Percentiles rank a stretch among this genome's conserved stretches.
phyloP scores from a whole-genome alignment of 2,329 filamentous ascomycete species.

The Colletotrichum australisinense region DNA sequence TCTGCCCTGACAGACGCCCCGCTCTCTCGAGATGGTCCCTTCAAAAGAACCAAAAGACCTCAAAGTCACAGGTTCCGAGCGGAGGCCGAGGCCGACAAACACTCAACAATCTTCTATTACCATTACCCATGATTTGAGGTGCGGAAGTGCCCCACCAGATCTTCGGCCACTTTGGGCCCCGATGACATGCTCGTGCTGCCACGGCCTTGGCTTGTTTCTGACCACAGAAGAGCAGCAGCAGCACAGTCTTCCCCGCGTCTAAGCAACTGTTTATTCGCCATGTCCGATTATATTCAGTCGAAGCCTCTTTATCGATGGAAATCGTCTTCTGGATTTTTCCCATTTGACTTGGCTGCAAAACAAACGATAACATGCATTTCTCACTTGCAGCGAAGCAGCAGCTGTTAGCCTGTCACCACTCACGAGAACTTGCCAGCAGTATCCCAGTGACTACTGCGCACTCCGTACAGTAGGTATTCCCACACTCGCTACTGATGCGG shows the following conservation, averaged over 20 bases:
- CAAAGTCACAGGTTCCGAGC: background rate
- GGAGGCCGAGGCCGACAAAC: constrained; percentile 5
- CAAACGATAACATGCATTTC: background rate
- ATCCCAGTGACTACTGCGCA: background rate
- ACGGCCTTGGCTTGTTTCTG: constrained; percentile 12
- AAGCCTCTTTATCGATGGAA: background rate
- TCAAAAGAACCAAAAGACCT: background rate
- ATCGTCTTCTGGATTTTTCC: background rate
- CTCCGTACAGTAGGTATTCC: background rate
- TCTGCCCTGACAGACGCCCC: background rate
- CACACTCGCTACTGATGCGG: background rate
- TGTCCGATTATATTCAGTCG: too few species aligned
- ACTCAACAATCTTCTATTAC: background rate
- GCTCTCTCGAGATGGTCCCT: background rate
- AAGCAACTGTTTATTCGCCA: background rate
- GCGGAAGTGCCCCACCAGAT: constrained; percentile 21
- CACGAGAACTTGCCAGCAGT: background rate
- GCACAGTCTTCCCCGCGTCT: background rate
- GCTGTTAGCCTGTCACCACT: background rate
- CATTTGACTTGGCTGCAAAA: background rate
- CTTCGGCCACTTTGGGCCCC: constrained; percentile 2
- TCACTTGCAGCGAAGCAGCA: background rate
- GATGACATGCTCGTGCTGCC: constrained; percentile 17
- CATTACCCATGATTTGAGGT: background rate
- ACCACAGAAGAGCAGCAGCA: constrained; percentile 1